Percentiles rank a stretch among this genome's conserved stretches.
These are phyloP conservation scores for Crithidia bombi DNA, from an alignment of 208 protist species.

Conservation along the genomic window DNA sequence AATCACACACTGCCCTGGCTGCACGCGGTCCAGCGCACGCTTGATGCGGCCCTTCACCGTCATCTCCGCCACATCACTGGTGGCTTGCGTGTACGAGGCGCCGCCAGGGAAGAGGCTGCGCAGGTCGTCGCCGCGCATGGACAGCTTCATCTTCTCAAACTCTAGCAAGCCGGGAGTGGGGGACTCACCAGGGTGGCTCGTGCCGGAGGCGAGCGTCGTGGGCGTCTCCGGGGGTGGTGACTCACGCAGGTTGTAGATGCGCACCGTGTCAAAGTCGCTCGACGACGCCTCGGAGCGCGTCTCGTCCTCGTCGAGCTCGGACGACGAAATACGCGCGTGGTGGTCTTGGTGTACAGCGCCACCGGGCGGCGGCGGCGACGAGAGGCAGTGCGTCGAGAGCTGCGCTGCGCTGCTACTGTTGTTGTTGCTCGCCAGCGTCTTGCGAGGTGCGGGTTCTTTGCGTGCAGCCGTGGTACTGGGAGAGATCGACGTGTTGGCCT, in stretches of 20 bases:
- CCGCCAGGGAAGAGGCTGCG: slow-evolving; percentile 9
- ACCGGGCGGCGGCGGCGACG: slow-evolving; percentile 13
- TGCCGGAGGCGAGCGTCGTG: background rate
- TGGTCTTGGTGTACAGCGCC: slow-evolving; percentile 2
- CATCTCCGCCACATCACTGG: slow-evolving; percentile 31
- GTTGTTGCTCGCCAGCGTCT: background rate
- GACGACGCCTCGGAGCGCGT: slow-evolving; percentile 41
- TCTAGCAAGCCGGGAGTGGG: slow-evolving; percentile 53
- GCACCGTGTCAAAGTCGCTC: slow-evolving; percentile 51
- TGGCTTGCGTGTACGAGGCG: background rate
- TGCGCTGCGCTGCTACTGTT: background rate
- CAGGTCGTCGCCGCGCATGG: slow-evolving; percentile 43
- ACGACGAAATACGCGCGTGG: slow-evolving; percentile 14
- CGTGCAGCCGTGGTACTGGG: background rate
- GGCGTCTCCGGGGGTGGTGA: slow-evolving; percentile 10
- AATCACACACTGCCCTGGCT: slow-evolving; percentile 61
- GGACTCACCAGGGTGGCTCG: slow-evolving; percentile 13
- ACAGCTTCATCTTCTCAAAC: slow-evolving; percentile 79
- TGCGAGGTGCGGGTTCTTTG: background rate
- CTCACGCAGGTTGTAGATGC: slow-evolving; percentile 31
- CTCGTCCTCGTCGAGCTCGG: slow-evolving; percentile 29
- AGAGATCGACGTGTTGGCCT: background rate
- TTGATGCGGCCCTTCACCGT: slow-evolving; percentile 46
- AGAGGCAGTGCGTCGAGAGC: slow-evolving; percentile 5
- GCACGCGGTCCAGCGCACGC: slow-evolving; percentile 51